Evolutionary conservation across 306 rosid genomes (phyloP), one percentile per base, ranked within the genome.

Genomic region (Prosopis cineraria): DNA sequence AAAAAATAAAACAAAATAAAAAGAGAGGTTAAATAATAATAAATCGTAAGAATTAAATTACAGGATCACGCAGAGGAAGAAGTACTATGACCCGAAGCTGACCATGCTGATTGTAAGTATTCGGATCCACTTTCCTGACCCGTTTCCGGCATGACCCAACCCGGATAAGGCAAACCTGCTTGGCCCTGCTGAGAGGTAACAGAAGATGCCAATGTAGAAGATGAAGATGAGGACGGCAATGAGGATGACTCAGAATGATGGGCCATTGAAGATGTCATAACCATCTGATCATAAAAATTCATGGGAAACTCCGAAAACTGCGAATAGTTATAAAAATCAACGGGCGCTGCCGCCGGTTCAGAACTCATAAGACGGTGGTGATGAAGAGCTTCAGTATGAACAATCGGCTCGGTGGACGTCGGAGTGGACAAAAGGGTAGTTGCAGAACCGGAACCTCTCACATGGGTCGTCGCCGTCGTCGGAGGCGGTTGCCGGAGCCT

Each of bases 351-450:
- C 65, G 36, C 7, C n/a, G 36, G 8, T 33, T 55, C 16, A 55
- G 63, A 25, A 11, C 7, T 22, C 63, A 10, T 4, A 3, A 24
- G 31, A 55, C 31, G 16, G 22, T 7, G 59, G 3, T 29, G 36
- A 31, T 12, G 36, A 80, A 77, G 60, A 50, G 87, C 17, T 59
- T 43, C 78, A 3, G 85, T 59, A 55, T 79, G 89, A 65, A 87
- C 88, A 47, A 86, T 68, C 1, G 96, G 85, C 2, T 86, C 88
- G 2, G 88, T 47, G 22, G 90, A 72, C 0, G 91, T 83, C 5
- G 91, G 47, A 58, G 82, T 52, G 9, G 91, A 81, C 41, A 79
- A 75, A 36, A 79, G 84, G 77, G 90, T 53, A 62, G 27, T 55
- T 0, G 48, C 7, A 72, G 90, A 27, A 64, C 27, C 70, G 0